Evolutionary conservation across 1,139 yeast species (phyloP), one percentile per base, ranked within the genome.

Genomic region (Geotrichum phurueaensis): DNA sequence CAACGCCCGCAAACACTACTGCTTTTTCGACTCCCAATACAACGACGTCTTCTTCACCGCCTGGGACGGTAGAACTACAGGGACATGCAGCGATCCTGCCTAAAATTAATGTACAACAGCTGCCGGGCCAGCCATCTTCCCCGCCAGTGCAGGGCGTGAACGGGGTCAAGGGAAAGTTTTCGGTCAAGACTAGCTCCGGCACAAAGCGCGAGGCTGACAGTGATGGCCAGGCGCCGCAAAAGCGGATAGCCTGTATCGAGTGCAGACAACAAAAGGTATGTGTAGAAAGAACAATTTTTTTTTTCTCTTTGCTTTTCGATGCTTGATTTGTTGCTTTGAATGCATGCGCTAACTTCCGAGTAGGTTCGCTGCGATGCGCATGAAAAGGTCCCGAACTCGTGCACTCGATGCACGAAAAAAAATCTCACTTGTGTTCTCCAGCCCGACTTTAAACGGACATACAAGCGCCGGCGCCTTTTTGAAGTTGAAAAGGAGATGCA

Each of bases 171-270:
- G 47, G 47, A 39, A 39, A 18, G n/a, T 39, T 39, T 39, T 39
- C 47, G 20, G 47, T 39, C 20, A 39, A 39, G 9, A 20, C 47
- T 13, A 22, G n/a, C 20, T 1, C 47, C 18, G 47, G 47, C 7
- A 39, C 7, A 22, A 39, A 39, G 22, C 47, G n/a, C 47, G 47
- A 39, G 6, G 47, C 47, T 5, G 47, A 39, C 47, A 39, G 18
- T 10, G 47, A 39, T 39, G 47, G 47, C 1, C 47, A 39, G 9
- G 47, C 47, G 9, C 47, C 47, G 7, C 47, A 39, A 5, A 86
- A 85, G 70, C 81, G 86, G 64, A 85, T 91, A 72, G 98, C 98
- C 0, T 94, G 99, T 76, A 91, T 89, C 1, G 97, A 92, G 70
- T 94, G 99, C 71, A 82, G 99, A 22, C 99, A 94, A 73, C 99